Evolutionary conservation across 2,329 filamentous ascomycete species (phyloP), one percentile per base, ranked within the genome.

Genomic region (Ophiosphaerella narmari): DNA sequence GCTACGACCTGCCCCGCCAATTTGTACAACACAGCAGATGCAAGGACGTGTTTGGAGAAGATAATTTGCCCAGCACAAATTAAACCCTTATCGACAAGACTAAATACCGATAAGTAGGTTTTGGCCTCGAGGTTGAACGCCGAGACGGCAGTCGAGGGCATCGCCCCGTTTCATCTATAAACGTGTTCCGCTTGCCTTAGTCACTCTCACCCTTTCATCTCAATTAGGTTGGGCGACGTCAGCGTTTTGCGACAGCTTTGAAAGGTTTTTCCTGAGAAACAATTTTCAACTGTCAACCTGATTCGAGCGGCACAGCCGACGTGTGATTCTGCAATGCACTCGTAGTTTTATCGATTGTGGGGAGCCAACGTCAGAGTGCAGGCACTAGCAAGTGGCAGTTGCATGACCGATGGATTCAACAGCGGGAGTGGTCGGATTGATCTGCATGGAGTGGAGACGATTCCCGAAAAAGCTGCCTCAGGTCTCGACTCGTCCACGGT

Each of bases 171-270:
- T 60, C 55, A 54, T 35, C 41, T 54, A 56, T 40, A 43, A 29
- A 38, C 50, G 48, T 50, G 48, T 47, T 42, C 39, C 21, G 26
- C 38, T 24, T 48, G 14, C 29, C 37, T 38, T 45, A 46, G 43
- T 58, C 52, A 33, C 44, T 47, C 44, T 43, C 9, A 31, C 50
- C 52, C 55, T 52, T 51, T 59, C 52, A 57, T 60, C 55, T 60
- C 53, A 36, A 40, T 38, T 29, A 7, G 16, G 36, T 45, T 24
- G 37, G 48, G 44, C 52, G 39, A 43, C 43, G 16, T 39, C 33
- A 39, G 38, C 26, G 26, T 44, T 26, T 34, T 46, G 41, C 31
- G 42, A 16, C 7, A 26, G n/a, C n/a, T 40, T n/a, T 14, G 42
- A 26, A 14, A 26, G n/a, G 11, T 31, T n/a, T 14, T 24, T 31